phyloP scores from a whole-genome alignment of 441 rosid species.

The Cnidoscolus chayamansa region DNA sequence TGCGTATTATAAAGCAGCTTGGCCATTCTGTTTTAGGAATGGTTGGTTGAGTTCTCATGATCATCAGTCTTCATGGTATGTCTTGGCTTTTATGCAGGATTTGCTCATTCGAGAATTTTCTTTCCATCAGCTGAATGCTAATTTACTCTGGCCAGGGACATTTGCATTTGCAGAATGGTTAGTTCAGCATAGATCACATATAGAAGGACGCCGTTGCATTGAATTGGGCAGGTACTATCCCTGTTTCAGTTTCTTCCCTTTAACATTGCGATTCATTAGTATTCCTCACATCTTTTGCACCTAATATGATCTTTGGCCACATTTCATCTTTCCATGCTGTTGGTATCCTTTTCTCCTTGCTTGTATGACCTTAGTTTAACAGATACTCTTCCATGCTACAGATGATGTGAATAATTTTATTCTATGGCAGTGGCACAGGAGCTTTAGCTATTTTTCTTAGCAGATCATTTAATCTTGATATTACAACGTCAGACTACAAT shows the following conservation, averaged over 20 bases:
- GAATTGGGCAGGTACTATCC: slow-evolving; percentile 80
- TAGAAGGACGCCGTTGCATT: slow-evolving; percentile 59
- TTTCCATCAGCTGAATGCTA: slow-evolving; percentile 89
- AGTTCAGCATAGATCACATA: slow-evolving; percentile 38
- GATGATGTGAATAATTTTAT: not conserved
- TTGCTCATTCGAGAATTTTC: slow-evolving; percentile 72
- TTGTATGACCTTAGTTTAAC: not conserved
- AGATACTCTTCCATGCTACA: not conserved
- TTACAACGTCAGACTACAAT: slow-evolving; percentile 80
- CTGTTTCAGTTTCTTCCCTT: not conserved
- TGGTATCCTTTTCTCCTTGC: not conserved
- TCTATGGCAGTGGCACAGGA: slow-evolving; percentile 75
- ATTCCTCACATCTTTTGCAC: not conserved
- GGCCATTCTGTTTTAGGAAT: slow-evolving; percentile 2
- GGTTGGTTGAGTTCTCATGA: too few species aligned
- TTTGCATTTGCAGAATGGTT: slow-evolving; percentile 93
- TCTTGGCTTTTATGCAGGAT: slow-evolving; percentile 48
- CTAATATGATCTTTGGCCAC: not conserved
- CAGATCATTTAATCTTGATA: slow-evolving; percentile 58
- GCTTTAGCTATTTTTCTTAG: slow-evolving; percentile 84
- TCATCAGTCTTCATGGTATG: not conserved
- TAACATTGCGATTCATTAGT: not conserved
- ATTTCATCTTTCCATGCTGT: slow-evolving; percentile 7
- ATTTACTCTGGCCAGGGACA: slow-evolving; percentile 96
- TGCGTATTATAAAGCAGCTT: not conserved